Percentiles rank a stretch among this genome's conserved stretches.
phyloP scores from a whole-genome alignment of 106 monocot species.

The Gastrodia elata region DNA sequence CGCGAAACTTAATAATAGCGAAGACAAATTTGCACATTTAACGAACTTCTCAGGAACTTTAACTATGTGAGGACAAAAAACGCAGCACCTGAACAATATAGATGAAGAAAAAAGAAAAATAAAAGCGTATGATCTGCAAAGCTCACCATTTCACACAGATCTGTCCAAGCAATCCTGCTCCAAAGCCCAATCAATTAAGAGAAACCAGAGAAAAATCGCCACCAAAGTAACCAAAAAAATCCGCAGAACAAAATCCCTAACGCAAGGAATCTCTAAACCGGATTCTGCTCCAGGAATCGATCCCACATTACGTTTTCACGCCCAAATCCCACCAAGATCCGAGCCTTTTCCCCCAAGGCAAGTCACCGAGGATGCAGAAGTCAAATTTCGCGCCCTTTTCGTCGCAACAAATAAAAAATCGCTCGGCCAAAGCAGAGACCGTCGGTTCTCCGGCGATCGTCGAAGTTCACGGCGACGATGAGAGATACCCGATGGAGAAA shows the following conservation, averaged over 20 bases:
- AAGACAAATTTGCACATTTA: background rate
- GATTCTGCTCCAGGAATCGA: background rate
- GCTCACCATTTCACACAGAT: constrained; percentile 6
- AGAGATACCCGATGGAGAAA: background rate
- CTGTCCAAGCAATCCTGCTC: background rate
- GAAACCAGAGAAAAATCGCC: background rate
- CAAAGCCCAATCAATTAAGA: background rate
- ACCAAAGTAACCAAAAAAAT: background rate
- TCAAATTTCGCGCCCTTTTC: background rate
- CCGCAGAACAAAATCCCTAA: background rate
- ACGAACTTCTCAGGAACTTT: background rate
- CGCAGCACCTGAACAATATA: background rate
- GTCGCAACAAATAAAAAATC: background rate
- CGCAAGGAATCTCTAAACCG: background rate
- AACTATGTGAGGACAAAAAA: background rate
- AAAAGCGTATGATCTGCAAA: background rate
- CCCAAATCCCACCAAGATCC: constrained; percentile 4
- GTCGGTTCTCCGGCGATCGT: background rate
- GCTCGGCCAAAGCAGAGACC: background rate
- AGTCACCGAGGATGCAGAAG: background rate
- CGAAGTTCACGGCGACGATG: background rate
- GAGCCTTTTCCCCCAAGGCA: constrained; percentile 9
- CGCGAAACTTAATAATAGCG: background rate
- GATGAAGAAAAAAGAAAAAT: background rate
- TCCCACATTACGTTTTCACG: constrained; percentile 8